These are phyloP conservation scores for Picea engelmannii DNA, from an alignment of 83 land plant genomes.

Conservation along the genomic window DNA sequence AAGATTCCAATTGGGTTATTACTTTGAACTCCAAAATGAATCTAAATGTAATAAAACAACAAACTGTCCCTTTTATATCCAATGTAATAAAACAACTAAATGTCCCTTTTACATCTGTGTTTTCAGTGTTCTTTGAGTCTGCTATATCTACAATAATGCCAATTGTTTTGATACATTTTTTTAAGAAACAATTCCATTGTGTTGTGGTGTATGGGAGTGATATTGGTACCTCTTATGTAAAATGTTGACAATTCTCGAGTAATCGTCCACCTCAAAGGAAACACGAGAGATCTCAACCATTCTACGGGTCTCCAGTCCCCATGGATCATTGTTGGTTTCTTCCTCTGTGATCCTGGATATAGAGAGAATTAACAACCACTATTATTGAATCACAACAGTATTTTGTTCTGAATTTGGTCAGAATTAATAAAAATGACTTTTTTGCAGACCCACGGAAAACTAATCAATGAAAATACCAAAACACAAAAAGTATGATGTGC, in stretches of 20 bases:
- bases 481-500: no score
- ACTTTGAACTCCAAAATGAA: no score
- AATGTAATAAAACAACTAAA: neutral
- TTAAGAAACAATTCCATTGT: neutral
- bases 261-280: conserved; percentile 36
- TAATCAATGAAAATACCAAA: no score
- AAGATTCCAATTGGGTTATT: no score
- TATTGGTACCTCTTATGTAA: conserved; percentile 56
- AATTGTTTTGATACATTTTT: neutral
- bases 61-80: no score
- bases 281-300: conserved; percentile 35
- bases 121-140: neutral
- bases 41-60: no score
- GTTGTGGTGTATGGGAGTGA: neutral
- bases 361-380: no score
- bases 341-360: no score
- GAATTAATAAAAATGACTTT: neutral
- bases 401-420: neutral
- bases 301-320: conserved; percentile 38
- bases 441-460: neutral
- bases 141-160: neutral
- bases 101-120: neutral
- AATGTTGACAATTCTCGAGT: conserved; percentile 62
- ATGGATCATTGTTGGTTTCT: conserved; percentile 27
- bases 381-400: no score